A percentile compares a stretch with the other conserved stretches of the same genome.
These are phyloP conservation scores for Cyclotella choctawhatcheeana DNA, from an alignment of 108 stramenopile species.

Conservation along the genomic window DNA sequence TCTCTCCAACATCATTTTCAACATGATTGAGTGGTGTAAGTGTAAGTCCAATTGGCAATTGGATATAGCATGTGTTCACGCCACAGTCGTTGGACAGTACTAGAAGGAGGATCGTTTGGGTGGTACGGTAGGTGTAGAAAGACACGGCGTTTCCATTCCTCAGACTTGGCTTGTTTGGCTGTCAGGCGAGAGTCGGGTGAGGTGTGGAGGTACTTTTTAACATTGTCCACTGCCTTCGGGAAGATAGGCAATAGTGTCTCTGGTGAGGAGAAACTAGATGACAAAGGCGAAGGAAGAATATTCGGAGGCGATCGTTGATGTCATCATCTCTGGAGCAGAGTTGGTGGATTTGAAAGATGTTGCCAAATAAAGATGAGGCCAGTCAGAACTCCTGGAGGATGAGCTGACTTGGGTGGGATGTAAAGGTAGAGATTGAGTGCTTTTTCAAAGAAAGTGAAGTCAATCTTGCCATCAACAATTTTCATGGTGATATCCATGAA, in stretches of 20 bases:
- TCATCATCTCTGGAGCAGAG: slow-evolving; percentile 14
- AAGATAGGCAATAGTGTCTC: slow-evolving; percentile 19
- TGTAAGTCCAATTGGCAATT: no score
- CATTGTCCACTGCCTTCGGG: slow-evolving; percentile 31
- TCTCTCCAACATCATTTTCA: no score
- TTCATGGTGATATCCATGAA: slow-evolving; percentile 34
- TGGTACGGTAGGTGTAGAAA: slow-evolving; percentile 18
- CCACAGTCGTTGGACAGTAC: slow-evolving; percentile 17
- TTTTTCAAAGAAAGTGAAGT: slow-evolving; percentile 34
- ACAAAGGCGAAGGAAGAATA: slow-evolving; percentile 28
- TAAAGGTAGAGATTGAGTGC: slow-evolving; percentile 11
- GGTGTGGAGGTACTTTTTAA: neutral
- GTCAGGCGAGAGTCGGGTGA: neutral
- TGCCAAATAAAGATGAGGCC: slow-evolving; percentile 21
- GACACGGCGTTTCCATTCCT: neutral
- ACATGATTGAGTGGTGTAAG: no score
- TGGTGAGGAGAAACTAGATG: slow-evolving; percentile 14
- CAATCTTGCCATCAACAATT: slow-evolving; percentile 1
- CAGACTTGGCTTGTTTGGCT: neutral
- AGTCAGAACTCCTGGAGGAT: no score
- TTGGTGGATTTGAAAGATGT: slow-evolving; percentile 26
- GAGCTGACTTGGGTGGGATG: slow-evolving; percentile 12
- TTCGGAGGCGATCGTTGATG: neutral
- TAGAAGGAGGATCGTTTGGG: neutral
- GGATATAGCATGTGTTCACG: neutral